Evolutionary conservation across 768 basidiomycete species (phyloP), one percentile per base, ranked within the genome.

Genomic region (Hygrophorus russula): DNA sequence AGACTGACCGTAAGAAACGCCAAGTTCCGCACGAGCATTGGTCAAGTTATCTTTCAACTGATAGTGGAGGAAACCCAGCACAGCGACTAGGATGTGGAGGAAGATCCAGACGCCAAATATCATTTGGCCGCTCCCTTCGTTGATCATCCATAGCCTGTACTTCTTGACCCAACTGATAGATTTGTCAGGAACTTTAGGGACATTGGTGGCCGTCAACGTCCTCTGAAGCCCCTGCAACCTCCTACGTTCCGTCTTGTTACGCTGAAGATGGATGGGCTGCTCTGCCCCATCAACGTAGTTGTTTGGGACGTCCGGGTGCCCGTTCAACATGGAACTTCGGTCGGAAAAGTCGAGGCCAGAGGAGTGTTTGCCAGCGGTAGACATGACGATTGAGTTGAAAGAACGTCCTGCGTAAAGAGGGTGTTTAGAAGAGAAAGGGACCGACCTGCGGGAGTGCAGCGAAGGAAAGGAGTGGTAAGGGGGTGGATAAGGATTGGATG

Each of bases 121-220:
- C 31, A 93, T 52, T 42, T 75, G 70, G 35, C 73, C 72, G 11
- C 83, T 78, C 54, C 92, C 92, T 56, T 93, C 91, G 58, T 93
- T 92, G 59, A 92, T 88, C 83, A 90, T 84, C 91, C 91, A 94
- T n/a, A 78, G 53, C 51, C 72, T 69, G 53, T 75, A 70, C 51
- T 60, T 73, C 52, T 78, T 70, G 35, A 54, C 52, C 36, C 64
- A 56, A 2, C 68, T 65, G 41, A 52, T 60, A 27, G 72, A 66
- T 47, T 67, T 66, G 12, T 58, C 58, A 0, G 58, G 54, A 5
- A 50, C 55, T 4, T 54, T 55, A 29, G 50, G 44, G 1, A 45
- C n/a, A 18, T 19, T 47, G 12, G 59, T 49, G 19, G 50, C 59
- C 9, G 73, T 73, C 49, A 70, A 66, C 2, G 70, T 61, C 42